Evolutionary conservation across 2,329 filamentous ascomycete genomes (phyloP).

Genomic region (Fusarium sp.): DNA sequence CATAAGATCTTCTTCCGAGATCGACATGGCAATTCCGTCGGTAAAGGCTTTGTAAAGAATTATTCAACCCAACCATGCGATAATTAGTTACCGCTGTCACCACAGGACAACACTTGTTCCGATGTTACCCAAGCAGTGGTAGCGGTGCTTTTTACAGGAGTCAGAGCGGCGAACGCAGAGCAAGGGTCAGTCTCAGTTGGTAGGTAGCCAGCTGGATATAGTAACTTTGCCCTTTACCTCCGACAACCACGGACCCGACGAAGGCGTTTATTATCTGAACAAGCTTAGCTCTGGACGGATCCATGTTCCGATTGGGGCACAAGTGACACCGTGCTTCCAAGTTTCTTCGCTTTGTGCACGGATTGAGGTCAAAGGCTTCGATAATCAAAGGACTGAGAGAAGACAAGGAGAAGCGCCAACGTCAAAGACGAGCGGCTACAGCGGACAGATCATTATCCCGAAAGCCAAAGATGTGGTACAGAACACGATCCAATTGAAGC

Average conservation of each 20-base stretch:
- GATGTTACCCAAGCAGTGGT: conserved; percentile 21
- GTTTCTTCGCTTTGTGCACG: conserved; percentile 25
- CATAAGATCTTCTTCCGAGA: conserved; percentile 21
- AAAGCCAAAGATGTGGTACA: conserved; percentile 11
- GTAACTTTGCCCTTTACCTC: conserved; percentile 35
- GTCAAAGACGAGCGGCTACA: conserved; percentile 7
- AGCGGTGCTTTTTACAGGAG: background rate
- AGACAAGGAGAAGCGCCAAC: background rate
- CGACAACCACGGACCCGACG: conserved; percentile 10
- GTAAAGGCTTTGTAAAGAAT: conserved; percentile 24
- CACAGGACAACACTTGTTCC: background rate
- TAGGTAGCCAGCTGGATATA: conserved; percentile 38
- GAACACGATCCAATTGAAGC: background rate
- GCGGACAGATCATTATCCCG: background rate
- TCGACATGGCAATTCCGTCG: conserved; percentile 26
- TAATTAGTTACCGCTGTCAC: conserved; percentile 1
- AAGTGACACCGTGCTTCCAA: conserved; percentile 33
- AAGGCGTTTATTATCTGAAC: conserved; percentile 33
- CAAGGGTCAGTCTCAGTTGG: conserved; percentile 29
- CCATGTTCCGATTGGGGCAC: conserved; percentile 17
- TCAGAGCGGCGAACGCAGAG: conserved; percentile 1
- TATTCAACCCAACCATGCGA: conserved; percentile 25
- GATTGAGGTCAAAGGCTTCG: conserved; percentile 32
- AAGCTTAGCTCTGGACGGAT: conserved; percentile 13
- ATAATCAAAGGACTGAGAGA: conserved; percentile 1